Base-by-base conservation (phyloP, 179 eudicot species). In the Camellia oleifera region DNA sequence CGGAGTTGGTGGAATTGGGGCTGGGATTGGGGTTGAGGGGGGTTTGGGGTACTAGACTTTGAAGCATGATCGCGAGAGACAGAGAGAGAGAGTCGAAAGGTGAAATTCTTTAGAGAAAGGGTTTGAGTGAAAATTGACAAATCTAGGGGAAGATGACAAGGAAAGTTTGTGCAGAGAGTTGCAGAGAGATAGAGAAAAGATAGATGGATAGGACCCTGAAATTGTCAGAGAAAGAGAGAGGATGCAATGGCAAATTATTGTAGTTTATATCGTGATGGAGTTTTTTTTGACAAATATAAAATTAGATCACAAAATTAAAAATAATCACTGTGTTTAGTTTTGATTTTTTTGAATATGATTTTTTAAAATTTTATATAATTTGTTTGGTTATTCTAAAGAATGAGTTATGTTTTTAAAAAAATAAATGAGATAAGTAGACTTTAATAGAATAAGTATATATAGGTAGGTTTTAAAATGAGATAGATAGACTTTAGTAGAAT, bases 61-160 rank as follows among this genome's bases (percentile, higher is more conserved):
- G 81, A 46, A 78, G 81, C 81, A 78, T 78, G 75, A 68, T 78
- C 42, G 48, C 71, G 48, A 32, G 6, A 32, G 17, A 67, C 1
- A 56, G 8, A 4, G 46, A 18, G 48, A 66, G 62, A 56, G 79
- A 65, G 23, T 48, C 23, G 71, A 62, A 76, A 46, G 57, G 46
- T 13, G 9, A 26, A 50, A 23, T 5, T 6, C 57, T 66, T 52
- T 65, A 42, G 52, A 15, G 14, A 61, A 75, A 61, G 15, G 18
- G 4, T 42, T 32, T 7, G 50, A 67, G 75, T 4, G 67, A 46
- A 42, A 69, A 40, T 53, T 63, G 67, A 57, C 64, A 44, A 78
- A 32, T 53, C 45, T 45, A 46, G 8, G 15, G 74, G 64, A 26
- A 1, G 20, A 40, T 32, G 48, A 54, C 62, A 50, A 77, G 42